Percentiles rank a stretch among this genome's conserved stretches.
Conservation (phyloP, 2,329 filamentous ascomycete species). For the Cladophialophora exuberans region DNA sequence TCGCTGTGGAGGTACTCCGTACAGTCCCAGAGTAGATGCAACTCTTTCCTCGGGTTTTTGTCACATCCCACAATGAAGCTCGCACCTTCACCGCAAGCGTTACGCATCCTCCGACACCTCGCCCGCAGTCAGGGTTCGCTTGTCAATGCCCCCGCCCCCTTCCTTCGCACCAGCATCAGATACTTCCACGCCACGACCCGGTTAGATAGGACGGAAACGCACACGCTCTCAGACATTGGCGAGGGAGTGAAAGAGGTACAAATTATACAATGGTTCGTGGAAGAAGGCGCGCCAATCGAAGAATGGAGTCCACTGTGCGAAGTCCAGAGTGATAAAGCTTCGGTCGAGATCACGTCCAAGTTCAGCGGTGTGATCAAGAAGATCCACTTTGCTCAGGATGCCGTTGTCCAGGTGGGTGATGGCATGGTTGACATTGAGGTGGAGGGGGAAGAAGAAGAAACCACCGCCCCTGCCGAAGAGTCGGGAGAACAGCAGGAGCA, state of each 20-base stretch:
- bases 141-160: conserved; percentile 21
- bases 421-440: conserved; percentile 33
- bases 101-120: conserved; percentile 21
- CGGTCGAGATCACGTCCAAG: conserved; percentile 87
- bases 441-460: conserved; percentile 27
- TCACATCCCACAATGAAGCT: conserved; percentile 27
- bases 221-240: conserved; percentile 32
- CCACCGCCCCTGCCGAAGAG: too few species aligned
- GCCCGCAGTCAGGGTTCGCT: conserved; percentile 4
- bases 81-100: conserved; percentile 25
- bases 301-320: conserved; percentile 98
- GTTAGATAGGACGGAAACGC: conserved; percentile 29
- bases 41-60: too few species aligned
- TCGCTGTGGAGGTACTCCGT: too few species aligned
- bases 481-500: conserved; percentile 60
- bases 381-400: conserved; percentile 90
- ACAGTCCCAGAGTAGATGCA: too few species aligned
- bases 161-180: conserved; percentile 19
- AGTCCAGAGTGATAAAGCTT: conserved; percentile 96
- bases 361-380: conserved; percentile 97
- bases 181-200: conserved; percentile 27
- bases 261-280: conserved; percentile 99
- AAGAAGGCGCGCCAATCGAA: conserved; percentile 91
- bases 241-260: conserved; percentile 96
- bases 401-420: conserved; percentile 87